Evolutionary conservation across 2,329 filamentous ascomycete genomes (phyloP).

Genomic region (Trichophyton verrucosum): DNA sequence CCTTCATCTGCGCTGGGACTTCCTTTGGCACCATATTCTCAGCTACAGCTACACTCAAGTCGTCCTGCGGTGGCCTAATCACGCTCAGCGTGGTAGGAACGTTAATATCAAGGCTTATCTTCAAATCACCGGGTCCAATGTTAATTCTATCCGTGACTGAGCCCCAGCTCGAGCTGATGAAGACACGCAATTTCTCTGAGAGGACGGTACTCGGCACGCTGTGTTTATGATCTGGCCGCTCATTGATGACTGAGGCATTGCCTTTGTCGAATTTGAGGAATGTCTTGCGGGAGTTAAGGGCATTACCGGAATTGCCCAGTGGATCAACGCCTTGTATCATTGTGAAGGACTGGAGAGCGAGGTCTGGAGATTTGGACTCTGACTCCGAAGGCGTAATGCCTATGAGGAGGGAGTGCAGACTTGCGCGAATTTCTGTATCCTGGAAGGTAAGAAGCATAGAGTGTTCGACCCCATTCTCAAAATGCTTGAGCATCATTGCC

Average conservation of each 20-base stretch:
- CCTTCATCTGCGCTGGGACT: conserved; percentile 48
- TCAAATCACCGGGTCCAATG: conserved; percentile 59
- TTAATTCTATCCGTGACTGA: conserved; percentile 76
- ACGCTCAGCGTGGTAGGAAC: conserved; percentile 52
- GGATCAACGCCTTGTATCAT: conserved; percentile 40
- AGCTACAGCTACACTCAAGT: conserved; percentile 63
- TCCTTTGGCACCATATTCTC: conserved; percentile 54
- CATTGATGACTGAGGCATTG: conserved; percentile 51
- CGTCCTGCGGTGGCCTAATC: conserved; percentile 59
- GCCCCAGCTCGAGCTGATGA: conserved; percentile 63
- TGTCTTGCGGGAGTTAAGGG: conserved; percentile 18
- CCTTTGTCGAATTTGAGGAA: conserved; percentile 28
- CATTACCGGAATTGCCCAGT: conserved; percentile 10
- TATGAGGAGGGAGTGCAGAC: conserved; percentile 59
- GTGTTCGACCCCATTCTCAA: conserved; percentile 52
- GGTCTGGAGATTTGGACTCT: conserved; percentile 60
- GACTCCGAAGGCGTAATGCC: conserved; percentile 56
- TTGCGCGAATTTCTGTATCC: conserved; percentile 56
- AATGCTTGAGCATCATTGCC: conserved; percentile 57
- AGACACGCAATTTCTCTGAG: conserved; percentile 61
- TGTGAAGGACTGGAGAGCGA: conserved; percentile 52
- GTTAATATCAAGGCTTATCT: conserved; percentile 51
- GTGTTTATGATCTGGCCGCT: conserved; percentile 38
- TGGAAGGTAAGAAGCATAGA: conserved; percentile 67
- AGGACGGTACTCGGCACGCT: conserved; percentile 53